A percentile compares a stretch with the other conserved stretches of the same genome.
These are phyloP conservation scores for Chenopodium formosanum DNA, from an alignment of 148 eudicot species.

Conservation along the genomic window DNA sequence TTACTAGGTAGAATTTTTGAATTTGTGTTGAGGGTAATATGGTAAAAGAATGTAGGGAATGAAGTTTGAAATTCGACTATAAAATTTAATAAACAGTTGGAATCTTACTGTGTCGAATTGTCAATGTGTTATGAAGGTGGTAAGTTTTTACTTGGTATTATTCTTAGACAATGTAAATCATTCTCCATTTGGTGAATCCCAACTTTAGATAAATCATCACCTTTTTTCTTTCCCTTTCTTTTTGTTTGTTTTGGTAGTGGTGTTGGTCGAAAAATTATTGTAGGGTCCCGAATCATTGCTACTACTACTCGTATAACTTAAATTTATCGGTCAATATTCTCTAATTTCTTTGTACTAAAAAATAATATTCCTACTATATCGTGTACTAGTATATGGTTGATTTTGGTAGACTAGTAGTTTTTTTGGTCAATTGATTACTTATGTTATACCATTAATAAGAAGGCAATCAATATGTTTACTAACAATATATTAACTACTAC, in stretches of 20 bases:
- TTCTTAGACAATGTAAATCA: conserved; percentile 11
- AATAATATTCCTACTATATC: too few relatives aligned
- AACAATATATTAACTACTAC: too few relatives aligned
- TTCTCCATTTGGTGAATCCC: conserved; percentile 10
- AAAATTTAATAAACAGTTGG: background rate
- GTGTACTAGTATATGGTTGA: too few relatives aligned
- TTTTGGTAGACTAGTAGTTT: too few relatives aligned
- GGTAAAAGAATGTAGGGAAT: background rate
- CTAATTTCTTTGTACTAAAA: too few relatives aligned
- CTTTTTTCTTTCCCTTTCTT: conserved; percentile 4
- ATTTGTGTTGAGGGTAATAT: too few relatives aligned
- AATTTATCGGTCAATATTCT: too few relatives aligned
- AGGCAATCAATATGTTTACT: too few relatives aligned
- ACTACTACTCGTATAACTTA: too few relatives aligned
- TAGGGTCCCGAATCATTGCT: background rate
- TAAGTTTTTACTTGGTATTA: background rate
- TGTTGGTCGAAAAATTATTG: background rate
- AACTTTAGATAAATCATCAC: background rate
- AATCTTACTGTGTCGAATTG: background rate
- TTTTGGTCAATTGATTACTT: too few relatives aligned
- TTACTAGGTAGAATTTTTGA: background rate
- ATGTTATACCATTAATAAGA: too few relatives aligned
- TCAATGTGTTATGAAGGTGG: conserved; percentile 9
- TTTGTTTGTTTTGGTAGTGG: background rate
- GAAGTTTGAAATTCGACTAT: background rate